Conservation (phyloP, 2,329 filamentous ascomycete species). For the Pseudogymnoascus sp. region DNA sequence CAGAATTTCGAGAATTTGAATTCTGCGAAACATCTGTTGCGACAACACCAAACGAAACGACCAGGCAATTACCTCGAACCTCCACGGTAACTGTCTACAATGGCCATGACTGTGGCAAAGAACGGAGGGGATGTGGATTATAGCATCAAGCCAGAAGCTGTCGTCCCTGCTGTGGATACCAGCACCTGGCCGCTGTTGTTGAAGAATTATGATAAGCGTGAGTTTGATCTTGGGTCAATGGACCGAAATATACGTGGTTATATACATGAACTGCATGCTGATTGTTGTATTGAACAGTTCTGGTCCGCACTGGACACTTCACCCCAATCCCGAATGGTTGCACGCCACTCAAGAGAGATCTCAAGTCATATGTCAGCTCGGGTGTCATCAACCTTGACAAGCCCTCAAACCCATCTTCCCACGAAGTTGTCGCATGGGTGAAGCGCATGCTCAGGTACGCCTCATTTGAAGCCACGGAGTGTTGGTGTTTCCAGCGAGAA, state of each 20-base stretch:
- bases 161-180: conserved; percentile 69
- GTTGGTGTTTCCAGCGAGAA: conserved; percentile 14
- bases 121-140: conserved; percentile 60
- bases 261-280: conserved; percentile 17
- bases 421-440: conserved; percentile 98
- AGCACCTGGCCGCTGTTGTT: conserved; percentile 87
- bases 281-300: conserved; percentile 46
- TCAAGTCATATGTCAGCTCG: conserved; percentile 94
- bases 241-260: not conserved
- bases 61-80: conserved; percentile 12
- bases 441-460: conserved; percentile 87
- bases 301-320: conserved; percentile 91
- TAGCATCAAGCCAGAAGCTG: conserved; percentile 84
- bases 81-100: conserved; percentile 21
- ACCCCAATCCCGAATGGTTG: conserved; percentile 92
- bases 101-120: conserved; percentile 40
- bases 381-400: conserved; percentile 98
- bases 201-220: conserved; percentile 92
- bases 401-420: conserved; percentile 92
- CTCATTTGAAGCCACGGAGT: not conserved
- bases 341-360: conserved; percentile 82
- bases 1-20: conserved; percentile 10
- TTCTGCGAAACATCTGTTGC: conserved; percentile 8
- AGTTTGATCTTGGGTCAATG: conserved; percentile 31
- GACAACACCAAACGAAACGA: conserved; percentile 11